These are phyloP conservation scores for Amanita molliuscula DNA, from an alignment of 768 basidiomycete species.

Conservation along the genomic window DNA sequence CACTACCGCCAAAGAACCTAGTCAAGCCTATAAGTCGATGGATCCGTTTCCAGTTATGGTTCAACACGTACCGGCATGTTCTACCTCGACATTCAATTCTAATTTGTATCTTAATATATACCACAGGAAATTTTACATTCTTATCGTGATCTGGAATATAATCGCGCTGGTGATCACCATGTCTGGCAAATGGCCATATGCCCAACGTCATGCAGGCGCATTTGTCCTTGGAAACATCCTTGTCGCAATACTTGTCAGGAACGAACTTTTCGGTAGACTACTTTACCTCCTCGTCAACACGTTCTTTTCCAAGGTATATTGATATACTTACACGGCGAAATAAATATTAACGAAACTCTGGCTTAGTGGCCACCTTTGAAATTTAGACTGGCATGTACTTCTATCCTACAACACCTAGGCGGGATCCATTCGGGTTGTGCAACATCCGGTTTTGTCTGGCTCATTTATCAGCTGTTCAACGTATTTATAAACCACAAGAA, in stretches of 20 bases:
- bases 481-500: slow-evolving; percentile 39
- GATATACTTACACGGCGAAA: background rate
- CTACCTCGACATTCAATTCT: background rate
- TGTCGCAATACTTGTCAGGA: slow-evolving; percentile 65
- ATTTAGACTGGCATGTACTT: slow-evolving; percentile 65
- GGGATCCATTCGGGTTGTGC: slow-evolving; percentile 84
- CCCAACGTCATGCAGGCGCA: slow-evolving; percentile 53
- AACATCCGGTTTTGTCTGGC: slow-evolving; percentile 63
- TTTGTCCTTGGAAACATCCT: slow-evolving; percentile 69
- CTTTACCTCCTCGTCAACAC: slow-evolving; percentile 66
- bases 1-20: slow-evolving; percentile 11
- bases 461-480: slow-evolving; percentile 48
- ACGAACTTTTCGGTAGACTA: slow-evolving; percentile 74
- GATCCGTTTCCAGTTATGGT: slow-evolving; percentile 63
- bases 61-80: slow-evolving; percentile 64
- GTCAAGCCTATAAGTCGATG: slow-evolving; percentile 37
- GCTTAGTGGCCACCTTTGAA: slow-evolving; percentile 33
- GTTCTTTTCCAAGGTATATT: slow-evolving; percentile 61
- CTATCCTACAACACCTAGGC: slow-evolving; percentile 66
- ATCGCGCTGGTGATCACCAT: slow-evolving; percentile 51
- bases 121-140: slow-evolving; percentile 61
- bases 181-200: slow-evolving; percentile 58
- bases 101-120: background rate
- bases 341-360: slow-evolving; percentile 5
- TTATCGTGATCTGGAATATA: slow-evolving; percentile 50